Base-by-base conservation (phyloP, 2,329 filamentous ascomycete species). In the Diaporthe nobilis region DNA sequence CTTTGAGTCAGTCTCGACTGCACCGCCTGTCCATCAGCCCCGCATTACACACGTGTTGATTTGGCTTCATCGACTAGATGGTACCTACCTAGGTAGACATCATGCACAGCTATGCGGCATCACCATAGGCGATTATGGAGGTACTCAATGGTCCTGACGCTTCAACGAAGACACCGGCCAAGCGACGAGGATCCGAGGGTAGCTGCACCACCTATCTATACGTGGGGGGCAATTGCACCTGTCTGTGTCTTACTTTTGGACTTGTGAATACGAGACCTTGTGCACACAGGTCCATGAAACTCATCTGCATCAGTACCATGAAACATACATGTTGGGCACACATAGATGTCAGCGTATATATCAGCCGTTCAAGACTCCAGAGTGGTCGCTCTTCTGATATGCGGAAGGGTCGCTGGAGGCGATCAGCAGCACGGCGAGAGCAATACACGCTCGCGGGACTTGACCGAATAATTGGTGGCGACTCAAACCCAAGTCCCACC, bases 1-100 rank as follows among this genome's bases (percentile, higher is more conserved):
- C 25, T 65, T 65, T 49, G 61, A 65, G 61, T 65, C 61, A 65
- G 61, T 65, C 20, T 49, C 13, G 25, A 65, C 12, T 22, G n/a
- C 4, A 22, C n/a, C 28, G 42, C 42, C 17, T 34, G 25, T 28
- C 39, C n/a, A 28, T 10, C 39, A 28, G 60, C 61, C 25, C 61
- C 61, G 42, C 61, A 65, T 28, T 20, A 13, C 10, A 34, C 34
- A 49, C n/a, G 39, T 28, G 42, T 63, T 28, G 60, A 12, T 44
- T 17, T 44, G 7, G 37, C 13, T 28, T 31, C 20, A 31, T 44
- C 13, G 60, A 31, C 39, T 25, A 31, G 39, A 31, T 12, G 2
- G 20, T 22, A 42, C 7, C 15, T 9, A 28, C 28, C 28, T 28
- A 28, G 28, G 28, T 28, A 12, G 8, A 6, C 31, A 63, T 13